These are phyloP conservation scores for Limnanthes douglasii DNA, from an alignment of 345 rosid species.

Conservation along the genomic window DNA sequence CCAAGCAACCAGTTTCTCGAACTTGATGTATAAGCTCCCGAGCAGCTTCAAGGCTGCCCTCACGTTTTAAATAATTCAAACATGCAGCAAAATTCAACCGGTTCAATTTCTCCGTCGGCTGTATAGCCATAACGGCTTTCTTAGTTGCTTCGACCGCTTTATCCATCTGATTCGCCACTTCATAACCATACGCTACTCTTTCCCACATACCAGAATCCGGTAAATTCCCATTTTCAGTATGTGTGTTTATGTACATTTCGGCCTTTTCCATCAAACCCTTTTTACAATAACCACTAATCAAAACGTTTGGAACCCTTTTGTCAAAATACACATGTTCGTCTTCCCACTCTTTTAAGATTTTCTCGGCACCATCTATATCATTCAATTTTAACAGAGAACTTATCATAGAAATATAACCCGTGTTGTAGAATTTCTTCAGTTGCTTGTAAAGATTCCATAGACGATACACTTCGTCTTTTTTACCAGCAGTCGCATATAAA, in stretches of 20 bases:
- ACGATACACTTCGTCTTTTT: conserved; percentile 31
- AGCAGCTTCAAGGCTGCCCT: conserved; percentile 18
- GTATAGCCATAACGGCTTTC: conserved; percentile 19
- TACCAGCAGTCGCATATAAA: conserved; percentile 25
- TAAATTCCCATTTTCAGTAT: conserved; percentile 14
- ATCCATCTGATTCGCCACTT: conserved; percentile 13
- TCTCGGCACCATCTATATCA: conserved; percentile 38
- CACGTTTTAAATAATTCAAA: conserved; percentile 17
- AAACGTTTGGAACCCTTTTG: conserved; percentile 21
- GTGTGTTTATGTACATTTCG: conserved; percentile 17
- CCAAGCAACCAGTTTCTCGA: too few species aligned
- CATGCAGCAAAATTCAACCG: conserved; percentile 18
- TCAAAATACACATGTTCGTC: conserved; percentile 17
- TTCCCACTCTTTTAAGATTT: conserved; percentile 45
- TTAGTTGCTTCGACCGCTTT: conserved; percentile 31
- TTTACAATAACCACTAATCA: conserved; percentile 32
- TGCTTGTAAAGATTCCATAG: conserved; percentile 38
- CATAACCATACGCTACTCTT: conserved; percentile 26
- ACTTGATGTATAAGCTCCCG: too few species aligned
- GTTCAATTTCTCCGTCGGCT: conserved; percentile 18
- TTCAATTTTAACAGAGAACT: conserved; percentile 37
- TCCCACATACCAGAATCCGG: conserved; percentile 22
- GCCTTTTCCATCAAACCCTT: conserved; percentile 45
- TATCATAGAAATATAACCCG: conserved; percentile 30
- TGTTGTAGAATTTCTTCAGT: conserved; percentile 17